Evolutionary conservation across 2,329 filamentous ascomycete genomes (phyloP).

Genomic region (Trichoderma endophyticum): DNA sequence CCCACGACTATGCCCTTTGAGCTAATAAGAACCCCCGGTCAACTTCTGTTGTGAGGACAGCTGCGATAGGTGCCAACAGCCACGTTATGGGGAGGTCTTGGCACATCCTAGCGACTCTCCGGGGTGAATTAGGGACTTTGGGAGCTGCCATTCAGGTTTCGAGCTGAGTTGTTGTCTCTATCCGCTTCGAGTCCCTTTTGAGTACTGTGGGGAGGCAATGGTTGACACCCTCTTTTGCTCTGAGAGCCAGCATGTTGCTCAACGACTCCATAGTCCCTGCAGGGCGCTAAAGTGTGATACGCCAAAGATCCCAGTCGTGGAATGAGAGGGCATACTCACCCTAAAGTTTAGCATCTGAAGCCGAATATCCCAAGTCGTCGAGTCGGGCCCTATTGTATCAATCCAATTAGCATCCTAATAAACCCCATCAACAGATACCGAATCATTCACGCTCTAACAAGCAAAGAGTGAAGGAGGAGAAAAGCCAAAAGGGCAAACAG

Average conservation of each 20-base stretch:
- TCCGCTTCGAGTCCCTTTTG: not conserved
- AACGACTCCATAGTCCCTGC: not conserved
- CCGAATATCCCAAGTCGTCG: not conserved
- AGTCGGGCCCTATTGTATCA: not conserved
- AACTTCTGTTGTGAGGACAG: not conserved
- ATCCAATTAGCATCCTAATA: not conserved
- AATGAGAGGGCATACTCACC: not conserved
- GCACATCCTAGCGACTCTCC: not conserved
- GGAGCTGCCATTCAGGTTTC: not conserved
- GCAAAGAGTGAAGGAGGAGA: not conserved
- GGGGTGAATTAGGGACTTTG: not conserved
- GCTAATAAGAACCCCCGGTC: not conserved
- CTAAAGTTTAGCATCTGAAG: not conserved
- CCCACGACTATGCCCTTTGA: not conserved
- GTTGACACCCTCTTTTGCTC: not conserved
- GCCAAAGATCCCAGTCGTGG: not conserved
- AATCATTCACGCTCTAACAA: not conserved
- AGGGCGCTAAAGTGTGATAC: not conserved
- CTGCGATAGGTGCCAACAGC: not conserved
- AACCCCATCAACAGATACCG: fast-evolving
- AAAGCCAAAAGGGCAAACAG: not conserved
- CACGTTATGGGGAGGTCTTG: not conserved
- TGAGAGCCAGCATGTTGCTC: not conserved
- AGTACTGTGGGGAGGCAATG: not conserved
- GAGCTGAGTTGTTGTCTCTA: not conserved